Percentiles rank a stretch among this genome's conserved stretches.
Evolutionary conservation across 176 grass and related monocot genomes (phyloP).

Genomic region (Dactylis glomerata): DNA sequence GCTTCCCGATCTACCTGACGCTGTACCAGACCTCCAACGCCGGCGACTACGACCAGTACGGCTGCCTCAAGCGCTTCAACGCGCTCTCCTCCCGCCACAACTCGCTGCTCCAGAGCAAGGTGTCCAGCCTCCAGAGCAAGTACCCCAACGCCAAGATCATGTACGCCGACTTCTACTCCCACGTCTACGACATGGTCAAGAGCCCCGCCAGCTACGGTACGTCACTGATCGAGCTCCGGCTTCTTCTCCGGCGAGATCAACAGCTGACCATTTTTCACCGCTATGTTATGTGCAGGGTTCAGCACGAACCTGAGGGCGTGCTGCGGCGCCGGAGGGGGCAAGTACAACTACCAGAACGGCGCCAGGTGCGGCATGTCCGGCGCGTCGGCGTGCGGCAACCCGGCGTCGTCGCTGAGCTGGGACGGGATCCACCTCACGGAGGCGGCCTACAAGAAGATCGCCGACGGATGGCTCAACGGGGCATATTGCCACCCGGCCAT

Average conservation of each 20-base stretch:
- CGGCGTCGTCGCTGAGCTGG: constrained; percentile 74
- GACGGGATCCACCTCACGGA: constrained; percentile 92
- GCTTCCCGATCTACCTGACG: constrained; percentile 82
- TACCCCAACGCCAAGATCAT: constrained; percentile 53
- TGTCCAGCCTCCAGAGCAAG: constrained; percentile 56
- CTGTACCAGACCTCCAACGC: constrained; percentile 57
- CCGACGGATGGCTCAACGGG: constrained; percentile 75
- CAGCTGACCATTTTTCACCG: background rate
- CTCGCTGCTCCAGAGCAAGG: constrained; percentile 46
- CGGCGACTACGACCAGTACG: constrained; percentile 72
- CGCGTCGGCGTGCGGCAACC: constrained; percentile 49
- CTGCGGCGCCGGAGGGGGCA: constrained; percentile 69
- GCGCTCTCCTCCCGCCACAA: constrained; percentile 65
- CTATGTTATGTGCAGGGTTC: constrained; percentile 27
- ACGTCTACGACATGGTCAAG: constrained; percentile 66
- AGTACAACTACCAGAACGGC: constrained; percentile 77
- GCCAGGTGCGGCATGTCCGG: constrained; percentile 62
- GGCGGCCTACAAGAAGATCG: constrained; percentile 79
- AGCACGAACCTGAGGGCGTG: constrained; percentile 60
- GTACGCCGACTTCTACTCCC: constrained; percentile 85
- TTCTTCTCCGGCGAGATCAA: background rate
- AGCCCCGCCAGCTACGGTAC: constrained; percentile 58
- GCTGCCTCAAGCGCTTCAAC: constrained; percentile 81
- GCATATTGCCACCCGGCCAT: constrained; percentile 72
- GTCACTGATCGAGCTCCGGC: background rate